Percentiles rank a stretch among this genome's conserved stretches.
These are phyloP conservation scores for Umbelopsis ramanniana DNA, from an alignment of 192 early-diverging fungal genomes.

Conservation along the genomic window DNA sequence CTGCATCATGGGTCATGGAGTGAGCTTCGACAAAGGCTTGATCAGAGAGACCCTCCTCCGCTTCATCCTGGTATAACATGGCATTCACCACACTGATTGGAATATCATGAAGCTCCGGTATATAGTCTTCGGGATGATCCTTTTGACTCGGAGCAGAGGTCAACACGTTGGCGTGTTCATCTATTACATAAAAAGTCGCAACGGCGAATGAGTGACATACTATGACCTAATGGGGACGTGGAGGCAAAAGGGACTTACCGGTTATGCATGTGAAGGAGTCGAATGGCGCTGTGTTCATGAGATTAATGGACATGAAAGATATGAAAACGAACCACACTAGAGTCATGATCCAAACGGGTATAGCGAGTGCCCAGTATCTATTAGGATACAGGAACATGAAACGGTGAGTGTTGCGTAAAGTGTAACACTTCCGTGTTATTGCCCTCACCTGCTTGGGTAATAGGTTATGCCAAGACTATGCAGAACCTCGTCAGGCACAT, in stretches of 20 bases:
- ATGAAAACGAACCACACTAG: slow-evolving; percentile 75
- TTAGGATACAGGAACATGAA: background rate
- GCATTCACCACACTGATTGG: slow-evolving; percentile 75
- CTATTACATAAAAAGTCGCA: too few species aligned
- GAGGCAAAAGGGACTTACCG: slow-evolving; percentile 45
- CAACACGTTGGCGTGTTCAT: slow-evolving; percentile 58
- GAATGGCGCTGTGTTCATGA: slow-evolving; percentile 78
- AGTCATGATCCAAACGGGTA: slow-evolving; percentile 80
- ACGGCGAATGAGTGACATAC: too few species aligned
- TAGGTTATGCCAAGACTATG: slow-evolving; percentile 78
- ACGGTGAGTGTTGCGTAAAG: background rate
- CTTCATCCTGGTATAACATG: slow-evolving; percentile 62
- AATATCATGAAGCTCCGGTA: slow-evolving; percentile 66
- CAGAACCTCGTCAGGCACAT: slow-evolving; percentile 78
- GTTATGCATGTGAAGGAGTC: slow-evolving; percentile 76
- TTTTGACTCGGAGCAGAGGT: slow-evolving; percentile 44
- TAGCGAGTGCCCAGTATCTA: slow-evolving; percentile 80
- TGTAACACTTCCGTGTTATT: background rate
- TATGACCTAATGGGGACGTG: too few species aligned
- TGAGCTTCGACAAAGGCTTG: background rate
- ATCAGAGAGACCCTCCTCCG: background rate
- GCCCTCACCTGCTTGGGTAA: slow-evolving; percentile 73
- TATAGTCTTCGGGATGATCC: slow-evolving; percentile 53
- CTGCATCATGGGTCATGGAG: background rate
- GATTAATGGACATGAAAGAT: slow-evolving; percentile 76